Percentiles rank a stretch among this genome's conserved stretches.
phyloP scores from a whole-genome alignment of 768 basidiomycete genomes.

The Phanerochaete sordida region DNA sequence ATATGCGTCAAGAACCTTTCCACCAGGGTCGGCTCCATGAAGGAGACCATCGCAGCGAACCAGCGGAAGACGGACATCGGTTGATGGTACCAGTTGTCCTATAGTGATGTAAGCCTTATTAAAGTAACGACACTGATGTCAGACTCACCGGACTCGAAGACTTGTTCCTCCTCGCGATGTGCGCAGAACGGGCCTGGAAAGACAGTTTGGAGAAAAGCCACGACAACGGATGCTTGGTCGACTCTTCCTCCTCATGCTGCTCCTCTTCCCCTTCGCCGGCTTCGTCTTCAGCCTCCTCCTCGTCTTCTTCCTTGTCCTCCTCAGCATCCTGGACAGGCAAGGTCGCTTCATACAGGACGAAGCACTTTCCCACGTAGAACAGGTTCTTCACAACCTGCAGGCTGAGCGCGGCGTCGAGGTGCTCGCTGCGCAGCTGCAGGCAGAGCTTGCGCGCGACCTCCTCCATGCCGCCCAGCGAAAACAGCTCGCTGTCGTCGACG shows the following conservation, averaged over 20 bases:
- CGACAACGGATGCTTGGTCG: constrained; percentile 51
- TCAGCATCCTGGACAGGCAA: constrained; percentile 14
- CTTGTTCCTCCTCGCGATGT: constrained; percentile 64
- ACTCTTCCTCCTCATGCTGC: neutral
- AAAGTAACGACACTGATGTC: neutral
- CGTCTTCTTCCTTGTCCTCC: constrained; percentile 31
- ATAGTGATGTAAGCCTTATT: constrained; percentile 6
- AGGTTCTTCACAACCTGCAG: constrained; percentile 91
- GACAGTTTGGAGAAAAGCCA: constrained; percentile 97
- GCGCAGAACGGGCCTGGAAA: constrained; percentile 75
- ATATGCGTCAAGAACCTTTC: constrained; percentile 80
- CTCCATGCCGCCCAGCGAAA: constrained; percentile 55
- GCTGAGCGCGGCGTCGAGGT: constrained; percentile 68
- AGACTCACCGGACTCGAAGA: constrained; percentile 41
- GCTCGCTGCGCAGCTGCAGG: constrained; percentile 76
- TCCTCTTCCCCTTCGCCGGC: neutral
- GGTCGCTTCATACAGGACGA: constrained; percentile 40
- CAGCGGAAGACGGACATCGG: constrained; percentile 80
- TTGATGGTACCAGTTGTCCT: constrained; percentile 84
- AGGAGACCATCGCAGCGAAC: constrained; percentile 88
- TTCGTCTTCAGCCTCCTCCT: constrained; percentile 19
- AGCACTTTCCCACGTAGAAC: constrained; percentile 89
- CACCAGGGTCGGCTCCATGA: constrained; percentile 56
- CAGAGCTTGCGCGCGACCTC: constrained; percentile 72
- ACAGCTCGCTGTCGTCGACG: constrained; percentile 35